Conservation (phyloP, 1,139 yeast genomes). For the Groenewaldozyma sp. region DNA sequence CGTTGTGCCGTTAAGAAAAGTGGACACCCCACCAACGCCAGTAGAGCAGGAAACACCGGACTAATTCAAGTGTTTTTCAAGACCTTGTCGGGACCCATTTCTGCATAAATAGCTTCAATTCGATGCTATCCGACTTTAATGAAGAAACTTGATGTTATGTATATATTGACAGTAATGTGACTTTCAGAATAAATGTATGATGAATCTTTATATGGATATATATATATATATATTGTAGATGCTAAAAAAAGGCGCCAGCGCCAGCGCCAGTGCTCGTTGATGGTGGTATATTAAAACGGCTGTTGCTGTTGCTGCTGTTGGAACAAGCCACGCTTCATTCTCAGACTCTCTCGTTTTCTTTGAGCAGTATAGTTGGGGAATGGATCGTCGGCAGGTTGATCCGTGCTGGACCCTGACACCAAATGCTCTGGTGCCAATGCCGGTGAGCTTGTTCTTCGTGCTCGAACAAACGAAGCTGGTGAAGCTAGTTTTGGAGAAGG, state of each 20-base stretch:
- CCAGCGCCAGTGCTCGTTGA: neutral
- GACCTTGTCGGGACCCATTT: too few species aligned
- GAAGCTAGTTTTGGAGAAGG: constrained; percentile 7
- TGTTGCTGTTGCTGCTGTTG: constrained; percentile 2
- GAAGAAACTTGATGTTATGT: too few species aligned
- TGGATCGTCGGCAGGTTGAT: constrained; percentile 16
- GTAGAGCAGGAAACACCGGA: too few species aligned
- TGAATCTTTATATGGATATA: too few species aligned
- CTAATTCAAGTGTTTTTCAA: too few species aligned
- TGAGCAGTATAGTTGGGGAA: constrained; percentile 26
- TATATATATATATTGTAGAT: neutral
- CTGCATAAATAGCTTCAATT: too few species aligned
- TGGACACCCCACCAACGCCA: constrained; percentile 9
- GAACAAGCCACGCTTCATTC: constrained; percentile 27
- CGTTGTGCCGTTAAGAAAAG: constrained; percentile 13
- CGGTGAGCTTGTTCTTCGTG: neutral
- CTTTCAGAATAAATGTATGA: too few species aligned
- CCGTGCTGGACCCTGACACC: too few species aligned
- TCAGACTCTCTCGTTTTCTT: constrained; percentile 29
- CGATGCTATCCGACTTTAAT: too few species aligned
- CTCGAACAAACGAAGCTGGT: constrained; percentile 6
- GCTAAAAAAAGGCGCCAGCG: neutral
- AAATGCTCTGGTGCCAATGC: constrained; percentile 6
- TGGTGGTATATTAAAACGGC: neutral
- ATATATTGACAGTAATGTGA: too few species aligned